Percentiles rank a stretch among this genome's conserved stretches.
phyloP scores from a whole-genome alignment of 2,329 filamentous ascomycete genomes.

The Raffaelea albimanens region DNA sequence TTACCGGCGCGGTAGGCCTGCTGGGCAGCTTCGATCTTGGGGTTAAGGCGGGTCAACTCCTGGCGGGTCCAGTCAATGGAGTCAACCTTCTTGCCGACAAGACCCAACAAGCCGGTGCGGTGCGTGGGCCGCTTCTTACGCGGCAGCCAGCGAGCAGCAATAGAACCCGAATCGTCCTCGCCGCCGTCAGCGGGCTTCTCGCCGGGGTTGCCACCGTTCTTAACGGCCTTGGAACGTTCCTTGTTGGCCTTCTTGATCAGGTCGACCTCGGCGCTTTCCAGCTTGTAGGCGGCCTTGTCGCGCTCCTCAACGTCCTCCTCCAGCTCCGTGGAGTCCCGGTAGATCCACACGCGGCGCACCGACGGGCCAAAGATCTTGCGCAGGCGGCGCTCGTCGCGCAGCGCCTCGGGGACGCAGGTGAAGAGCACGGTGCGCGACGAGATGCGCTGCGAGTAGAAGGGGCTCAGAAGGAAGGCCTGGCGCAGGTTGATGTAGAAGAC shows the following conservation, averaged over 20 bases:
- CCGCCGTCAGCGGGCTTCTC: constrained; percentile 22
- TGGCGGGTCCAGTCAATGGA: constrained; percentile 83
- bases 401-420: constrained; percentile 70
- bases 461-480: constrained; percentile 83
- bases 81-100: constrained; percentile 82
- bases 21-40: constrained; percentile 61
- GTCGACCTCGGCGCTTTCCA: constrained; percentile 81
- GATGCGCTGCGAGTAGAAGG: constrained; percentile 71
- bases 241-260: constrained; percentile 72
- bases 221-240: constrained; percentile 56
- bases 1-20: constrained; percentile 56
- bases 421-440: constrained; percentile 90
- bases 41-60: constrained; percentile 66
- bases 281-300: constrained; percentile 66
- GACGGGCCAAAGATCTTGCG: constrained; percentile 73
- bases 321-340: constrained; percentile 65
- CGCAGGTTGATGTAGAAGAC: constrained; percentile 92
- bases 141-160: constrained; percentile 67
- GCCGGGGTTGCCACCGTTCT: constrained; percentile 32
- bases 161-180: constrained; percentile 54
- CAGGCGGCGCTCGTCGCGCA: constrained; percentile 67
- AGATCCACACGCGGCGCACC: constrained; percentile 78
- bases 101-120: constrained; percentile 54
- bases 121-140: constrained; percentile 69
- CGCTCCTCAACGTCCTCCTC: constrained; percentile 75